Evolutionary conservation across 306 rosid genomes (phyloP), one percentile per base, ranked within the genome.

Genomic region (Glycine tomentella): DNA sequence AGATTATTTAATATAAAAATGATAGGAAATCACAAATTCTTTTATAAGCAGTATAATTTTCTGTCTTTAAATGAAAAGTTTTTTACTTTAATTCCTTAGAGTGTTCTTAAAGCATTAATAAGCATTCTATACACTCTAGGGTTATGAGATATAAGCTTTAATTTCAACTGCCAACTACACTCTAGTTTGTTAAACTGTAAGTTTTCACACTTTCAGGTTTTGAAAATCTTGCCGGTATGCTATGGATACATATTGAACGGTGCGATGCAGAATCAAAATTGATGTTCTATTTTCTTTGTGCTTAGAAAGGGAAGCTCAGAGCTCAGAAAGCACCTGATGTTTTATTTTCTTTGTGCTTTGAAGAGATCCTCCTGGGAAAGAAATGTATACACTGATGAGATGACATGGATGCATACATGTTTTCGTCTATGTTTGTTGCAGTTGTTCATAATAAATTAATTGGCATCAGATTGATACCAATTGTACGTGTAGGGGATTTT

Each of bases 41-140:
- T 25, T 25, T 25, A 25, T 25, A 25, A 25, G 2, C 2, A 25
- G 31, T 25, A 25, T 25, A 25, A 25, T 25, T 25, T 25, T 25
- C 1, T 25, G n/a, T n/a, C 31, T 25, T 25, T 25, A 1, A 25
- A 25, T 25, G 1, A 25, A 25, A 25, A 25, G 31, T 25, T 25
- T 25, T 25, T 25, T 25, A 25, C 31, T 25, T 25, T 25, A 25
- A 25, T 25, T 25, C 2, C 31, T 25, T 25, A 25, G 1, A 25
- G 31, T 25, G 31, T 25, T 25, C 31, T 25, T 1, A 25, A 1
- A 25, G 31, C 31, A 25, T 2, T 25, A 1, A 25, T 25, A 25
- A 25, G 31, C 31, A 25, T 25, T 25, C 31, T 25, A n/a, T 14
- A 31, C 36, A 46, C 44, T 81, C 76, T 81, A 81, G 80, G 80